phyloP scores from a whole-genome alignment of 2,329 filamentous ascomycete genomes.

The Aspergillus latus region DNA sequence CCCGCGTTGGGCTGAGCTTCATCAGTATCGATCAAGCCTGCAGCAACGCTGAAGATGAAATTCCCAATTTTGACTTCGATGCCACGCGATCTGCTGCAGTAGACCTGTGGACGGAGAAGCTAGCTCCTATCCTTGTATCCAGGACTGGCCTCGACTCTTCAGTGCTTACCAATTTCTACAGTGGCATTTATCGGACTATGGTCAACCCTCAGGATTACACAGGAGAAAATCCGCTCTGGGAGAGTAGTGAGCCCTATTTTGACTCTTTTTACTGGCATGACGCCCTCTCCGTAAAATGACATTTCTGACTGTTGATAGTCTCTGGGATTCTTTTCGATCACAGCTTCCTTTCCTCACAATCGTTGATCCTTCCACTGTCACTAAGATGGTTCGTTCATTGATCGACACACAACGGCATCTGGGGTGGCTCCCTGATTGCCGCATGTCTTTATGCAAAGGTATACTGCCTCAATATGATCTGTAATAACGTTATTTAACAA shows the following conservation, averaged over 20 bases:
- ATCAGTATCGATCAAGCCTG: slow-evolving; percentile 67
- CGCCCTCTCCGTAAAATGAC: not conserved
- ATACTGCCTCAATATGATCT: not conserved
- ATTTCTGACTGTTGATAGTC: slow-evolving; percentile 31
- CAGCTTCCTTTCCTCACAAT: slow-evolving; percentile 69
- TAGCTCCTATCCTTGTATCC: slow-evolving; percentile 38
- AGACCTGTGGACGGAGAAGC: slow-evolving; percentile 60
- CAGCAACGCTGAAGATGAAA: slow-evolving; percentile 64
- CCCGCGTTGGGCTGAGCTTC: slow-evolving; percentile 68
- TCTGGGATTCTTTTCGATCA: slow-evolving; percentile 70
- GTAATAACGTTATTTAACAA: not conserved
- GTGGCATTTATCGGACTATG: slow-evolving; percentile 67
- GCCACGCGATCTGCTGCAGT: slow-evolving; percentile 53
- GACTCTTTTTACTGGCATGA: slow-evolving; percentile 69
- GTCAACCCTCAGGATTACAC: slow-evolving; percentile 72
- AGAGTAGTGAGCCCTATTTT: slow-evolving; percentile 66
- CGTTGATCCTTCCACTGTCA: slow-evolving; percentile 61
- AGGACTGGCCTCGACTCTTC: slow-evolving; percentile 31
- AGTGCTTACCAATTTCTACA: slow-evolving; percentile 61
- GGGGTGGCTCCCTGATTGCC: slow-evolving; percentile 71
- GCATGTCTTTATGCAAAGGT: slow-evolving; percentile 68
- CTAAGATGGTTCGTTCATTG: slow-evolving; percentile 66
- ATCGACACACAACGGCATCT: slow-evolving; percentile 70
- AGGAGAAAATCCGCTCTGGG: slow-evolving; percentile 68
- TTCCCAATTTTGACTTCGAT: slow-evolving; percentile 64